phyloP scores from a whole-genome alignment of 2,329 filamentous ascomycete genomes.

The Fusarium hostae region DNA sequence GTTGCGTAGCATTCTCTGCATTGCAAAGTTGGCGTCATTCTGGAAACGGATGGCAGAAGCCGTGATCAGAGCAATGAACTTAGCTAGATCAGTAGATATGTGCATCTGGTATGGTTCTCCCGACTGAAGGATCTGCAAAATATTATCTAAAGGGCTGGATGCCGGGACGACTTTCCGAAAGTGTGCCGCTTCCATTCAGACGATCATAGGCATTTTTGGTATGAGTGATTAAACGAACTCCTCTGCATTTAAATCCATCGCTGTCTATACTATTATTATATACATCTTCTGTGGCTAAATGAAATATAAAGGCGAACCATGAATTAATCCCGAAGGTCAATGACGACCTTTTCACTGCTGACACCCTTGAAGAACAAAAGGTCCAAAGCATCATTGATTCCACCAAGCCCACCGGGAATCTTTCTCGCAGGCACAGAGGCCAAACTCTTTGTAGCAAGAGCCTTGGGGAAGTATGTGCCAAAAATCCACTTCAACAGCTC shows the following conservation, averaged over 20 bases:
- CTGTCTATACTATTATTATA: neutral
- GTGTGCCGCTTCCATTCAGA: neutral
- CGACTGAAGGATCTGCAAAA: neutral
- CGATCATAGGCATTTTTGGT: neutral
- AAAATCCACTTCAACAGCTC: conserved; percentile 31
- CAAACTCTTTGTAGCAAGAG: conserved; percentile 15
- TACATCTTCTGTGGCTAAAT: fast-evolving
- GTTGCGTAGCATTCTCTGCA: neutral
- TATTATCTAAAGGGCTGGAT: fast-evolving
- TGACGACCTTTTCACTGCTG: conserved; percentile 34
- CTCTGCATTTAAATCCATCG: neutral
- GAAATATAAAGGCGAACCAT: fast-evolving
- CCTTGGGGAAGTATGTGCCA: conserved; percentile 24
- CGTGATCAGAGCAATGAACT: neutral
- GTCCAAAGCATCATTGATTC: conserved; percentile 26
- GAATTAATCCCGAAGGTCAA: conserved; percentile 18
- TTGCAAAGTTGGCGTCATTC: neutral
- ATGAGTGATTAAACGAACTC: neutral
- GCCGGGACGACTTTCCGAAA: neutral
- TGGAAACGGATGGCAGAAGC: neutral
- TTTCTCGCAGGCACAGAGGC: conserved; percentile 22
- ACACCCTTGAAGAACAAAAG: conserved; percentile 28
- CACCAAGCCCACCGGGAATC: conserved; percentile 23
- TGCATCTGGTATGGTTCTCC: neutral
- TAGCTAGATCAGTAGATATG: neutral